A percentile compares a stretch with the other conserved stretches of the same genome.
phyloP scores from a whole-genome alignment of 176 grass and related monocot species.

The Lolium rigidum region DNA sequence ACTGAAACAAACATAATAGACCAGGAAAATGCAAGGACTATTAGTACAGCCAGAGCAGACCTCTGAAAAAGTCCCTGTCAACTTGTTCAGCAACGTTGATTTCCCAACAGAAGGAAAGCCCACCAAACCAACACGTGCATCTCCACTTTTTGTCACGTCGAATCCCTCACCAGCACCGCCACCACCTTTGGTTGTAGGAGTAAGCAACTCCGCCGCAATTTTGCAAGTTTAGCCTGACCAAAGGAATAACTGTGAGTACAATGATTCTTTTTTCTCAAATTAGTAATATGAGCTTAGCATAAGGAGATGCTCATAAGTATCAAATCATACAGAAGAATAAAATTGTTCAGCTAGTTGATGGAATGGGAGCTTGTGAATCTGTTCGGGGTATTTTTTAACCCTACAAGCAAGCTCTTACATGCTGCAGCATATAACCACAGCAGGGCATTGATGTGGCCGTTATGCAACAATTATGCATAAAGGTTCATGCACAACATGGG shows the following conservation, averaged over 20 bases:
- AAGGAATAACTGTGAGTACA: conserved; percentile 38
- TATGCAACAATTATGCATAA: not conserved
- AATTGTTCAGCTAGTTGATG: not conserved
- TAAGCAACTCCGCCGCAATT: conserved; percentile 84
- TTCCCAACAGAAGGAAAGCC: conserved; percentile 97
- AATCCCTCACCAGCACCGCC: conserved; percentile 93
- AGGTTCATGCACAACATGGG: not conserved
- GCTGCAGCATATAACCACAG: not conserved
- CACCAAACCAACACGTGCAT: conserved; percentile 93
- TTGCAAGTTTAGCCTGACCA: conserved; percentile 92
- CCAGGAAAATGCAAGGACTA: conserved; percentile 27
- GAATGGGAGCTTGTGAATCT: not conserved
- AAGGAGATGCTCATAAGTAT: not conserved
- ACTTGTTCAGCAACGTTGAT: conserved; percentile 96
- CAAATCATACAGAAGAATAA: not conserved
- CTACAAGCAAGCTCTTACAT: not conserved
- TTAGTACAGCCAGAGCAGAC: conserved; percentile 43
- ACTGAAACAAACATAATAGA: not conserved
- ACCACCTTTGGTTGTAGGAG: conserved; percentile 82
- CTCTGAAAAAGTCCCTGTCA: conserved; percentile 97
- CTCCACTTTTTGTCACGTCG: conserved; percentile 96
- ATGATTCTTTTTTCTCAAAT: not conserved
- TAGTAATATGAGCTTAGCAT: not conserved
- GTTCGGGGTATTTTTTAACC: too few relatives aligned
- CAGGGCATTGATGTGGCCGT: not conserved